phyloP scores from a whole-genome alignment of 352 stramenopile species.

The Phytophthora fragariaefolia region DNA sequence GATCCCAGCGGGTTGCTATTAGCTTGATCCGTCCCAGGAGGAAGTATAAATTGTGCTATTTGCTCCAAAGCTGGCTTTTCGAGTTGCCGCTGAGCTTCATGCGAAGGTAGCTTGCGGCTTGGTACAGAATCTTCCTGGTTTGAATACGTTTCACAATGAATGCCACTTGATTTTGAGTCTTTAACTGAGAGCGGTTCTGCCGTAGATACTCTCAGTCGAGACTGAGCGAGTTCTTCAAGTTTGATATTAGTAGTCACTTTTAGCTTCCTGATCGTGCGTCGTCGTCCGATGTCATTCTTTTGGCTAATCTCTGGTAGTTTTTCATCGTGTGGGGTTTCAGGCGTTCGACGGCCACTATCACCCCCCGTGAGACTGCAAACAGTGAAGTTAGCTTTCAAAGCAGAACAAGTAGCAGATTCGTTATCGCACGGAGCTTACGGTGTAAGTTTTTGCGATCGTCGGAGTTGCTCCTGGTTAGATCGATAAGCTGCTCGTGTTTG shows the following conservation, averaged over 20 bases:
- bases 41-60: constrained; percentile 19
- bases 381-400: neutral
- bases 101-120: neutral
- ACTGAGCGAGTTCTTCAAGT: constrained; percentile 22
- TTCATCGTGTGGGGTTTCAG: constrained; percentile 12
- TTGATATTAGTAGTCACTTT: constrained; percentile 30
- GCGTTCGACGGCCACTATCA: constrained; percentile 34
- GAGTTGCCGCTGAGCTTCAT: constrained; percentile 8
- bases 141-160: constrained; percentile 25
- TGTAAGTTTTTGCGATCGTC: constrained; percentile 43
- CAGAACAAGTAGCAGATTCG: neutral
- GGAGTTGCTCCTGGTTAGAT: constrained; percentile 29
- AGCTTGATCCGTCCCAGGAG: constrained; percentile 17
- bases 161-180: neutral
- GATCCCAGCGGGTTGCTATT: neutral
- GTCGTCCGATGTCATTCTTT: constrained; percentile 3
- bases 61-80: constrained; percentile 40
- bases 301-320: neutral
- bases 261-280: constrained; percentile 16
- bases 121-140: constrained; percentile 43
- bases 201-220: neutral
- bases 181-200: neutral
- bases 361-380: constrained; percentile 14
- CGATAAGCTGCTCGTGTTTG: constrained; percentile 35
- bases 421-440: constrained; percentile 41